These are phyloP conservation scores for Micractinium conductrix DNA, from an alignment of 139 green algal genomes.

Conservation along the genomic window DNA sequence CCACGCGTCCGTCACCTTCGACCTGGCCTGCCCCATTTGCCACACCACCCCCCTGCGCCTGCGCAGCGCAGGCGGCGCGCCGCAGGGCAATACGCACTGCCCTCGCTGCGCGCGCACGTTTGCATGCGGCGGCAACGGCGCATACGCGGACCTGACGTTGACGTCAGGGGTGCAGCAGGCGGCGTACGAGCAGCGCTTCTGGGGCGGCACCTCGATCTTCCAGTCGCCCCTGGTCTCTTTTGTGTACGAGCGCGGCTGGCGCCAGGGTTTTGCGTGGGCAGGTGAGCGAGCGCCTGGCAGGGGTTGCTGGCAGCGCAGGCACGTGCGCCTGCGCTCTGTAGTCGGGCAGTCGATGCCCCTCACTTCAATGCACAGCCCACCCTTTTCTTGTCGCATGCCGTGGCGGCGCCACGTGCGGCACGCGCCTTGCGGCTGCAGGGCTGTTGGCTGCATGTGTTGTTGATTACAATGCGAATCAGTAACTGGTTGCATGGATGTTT, in stretches of 20 bases:
- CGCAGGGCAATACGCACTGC: slow-evolving; percentile 35
- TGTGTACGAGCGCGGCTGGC: slow-evolving; percentile 95
- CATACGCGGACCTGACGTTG: slow-evolving; percentile 78
- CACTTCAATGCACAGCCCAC: not conserved
- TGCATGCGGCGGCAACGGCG: slow-evolving; percentile 10
- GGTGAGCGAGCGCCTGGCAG: slow-evolving; percentile 59
- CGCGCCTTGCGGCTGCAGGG: slow-evolving; percentile 24
- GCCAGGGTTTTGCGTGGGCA: slow-evolving; percentile 87
- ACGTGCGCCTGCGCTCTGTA: not conserved
- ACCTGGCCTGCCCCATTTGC: slow-evolving; percentile 65
- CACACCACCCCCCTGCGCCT: slow-evolving; percentile 46
- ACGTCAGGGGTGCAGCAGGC: slow-evolving; percentile 57
- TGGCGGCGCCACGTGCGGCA: slow-evolving; percentile 51
- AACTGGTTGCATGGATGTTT: too few species aligned
- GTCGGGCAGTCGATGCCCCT: too few species aligned
- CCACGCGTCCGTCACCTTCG: slow-evolving; percentile 16
- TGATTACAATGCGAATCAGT: too few species aligned
- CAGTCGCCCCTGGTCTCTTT: slow-evolving; percentile 83
- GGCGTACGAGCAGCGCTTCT: slow-evolving; percentile 61
- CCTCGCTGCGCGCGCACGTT: slow-evolving; percentile 60
- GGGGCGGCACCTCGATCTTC: slow-evolving; percentile 72
- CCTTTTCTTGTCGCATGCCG: not conserved
- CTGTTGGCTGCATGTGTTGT: not conserved
- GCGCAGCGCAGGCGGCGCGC: not conserved
- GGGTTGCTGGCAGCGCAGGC: not conserved